These are phyloP conservation scores for Globisporangium nodosum DNA, from an alignment of 352 stramenopile species.

Conservation along the genomic window DNA sequence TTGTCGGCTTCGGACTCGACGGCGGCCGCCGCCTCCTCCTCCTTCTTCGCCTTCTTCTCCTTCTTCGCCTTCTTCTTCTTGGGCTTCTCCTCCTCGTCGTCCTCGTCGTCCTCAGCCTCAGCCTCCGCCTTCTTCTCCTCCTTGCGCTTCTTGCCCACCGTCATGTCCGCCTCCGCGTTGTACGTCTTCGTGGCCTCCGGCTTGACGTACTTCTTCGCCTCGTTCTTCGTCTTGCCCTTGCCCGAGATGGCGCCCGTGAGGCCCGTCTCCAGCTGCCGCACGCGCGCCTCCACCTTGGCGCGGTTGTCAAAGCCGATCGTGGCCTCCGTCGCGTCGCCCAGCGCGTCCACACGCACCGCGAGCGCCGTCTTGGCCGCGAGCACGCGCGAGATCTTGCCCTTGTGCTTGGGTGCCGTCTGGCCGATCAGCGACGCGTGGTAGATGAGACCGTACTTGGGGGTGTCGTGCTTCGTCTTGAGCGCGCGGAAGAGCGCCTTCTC, in stretches of 20 bases:
- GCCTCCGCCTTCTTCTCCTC: conserved; percentile 49
- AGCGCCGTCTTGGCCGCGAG: conserved; percentile 98
- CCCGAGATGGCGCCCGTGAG: conserved; percentile 76
- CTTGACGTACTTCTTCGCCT: conserved; percentile 90
- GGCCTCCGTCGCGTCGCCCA: conserved; percentile 94
- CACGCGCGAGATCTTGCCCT: conserved; percentile 99
- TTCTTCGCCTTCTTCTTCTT: conserved; percentile 56
- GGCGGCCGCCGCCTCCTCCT: conserved; percentile 36
- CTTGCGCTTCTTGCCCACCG: conserved; percentile 88
- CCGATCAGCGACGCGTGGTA: conserved; percentile 99
- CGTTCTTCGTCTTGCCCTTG: conserved; percentile 88
- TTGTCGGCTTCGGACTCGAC: conserved; percentile 28
- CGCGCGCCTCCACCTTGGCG: conserved; percentile 96
- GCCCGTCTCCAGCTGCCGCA: conserved; percentile 97
- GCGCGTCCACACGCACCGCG: conserved; percentile 98
- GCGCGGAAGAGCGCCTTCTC: conserved; percentile 99
- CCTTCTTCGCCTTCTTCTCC: conserved; percentile 50
- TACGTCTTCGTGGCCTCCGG: conserved; percentile 78
- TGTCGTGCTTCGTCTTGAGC: conserved; percentile 99
- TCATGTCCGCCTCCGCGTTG: conserved; percentile 95
- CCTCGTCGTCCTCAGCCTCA: conserved; percentile 44
- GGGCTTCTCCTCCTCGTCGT: conserved; percentile 78
- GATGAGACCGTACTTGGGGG: conserved; percentile 99
- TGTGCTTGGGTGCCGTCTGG: conserved; percentile 99
- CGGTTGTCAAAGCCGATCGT: conserved; percentile 97